phyloP scores from a whole-genome alignment of 2,329 filamentous ascomycete genomes.

The Hymenoscyphus albidus region DNA sequence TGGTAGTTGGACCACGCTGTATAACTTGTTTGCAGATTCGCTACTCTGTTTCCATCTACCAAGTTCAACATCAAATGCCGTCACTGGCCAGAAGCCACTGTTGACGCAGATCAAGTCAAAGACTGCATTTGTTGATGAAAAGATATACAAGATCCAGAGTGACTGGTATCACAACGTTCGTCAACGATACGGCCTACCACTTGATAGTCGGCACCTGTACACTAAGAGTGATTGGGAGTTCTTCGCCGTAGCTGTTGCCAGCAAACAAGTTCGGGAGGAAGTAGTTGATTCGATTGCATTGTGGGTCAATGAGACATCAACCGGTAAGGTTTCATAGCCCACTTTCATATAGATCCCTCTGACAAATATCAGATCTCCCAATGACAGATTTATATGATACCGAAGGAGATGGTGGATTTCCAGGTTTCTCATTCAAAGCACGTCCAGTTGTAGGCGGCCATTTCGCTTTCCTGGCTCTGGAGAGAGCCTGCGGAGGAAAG shows the following conservation, averaged over 20 bases:
- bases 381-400: constrained; percentile 82
- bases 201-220: constrained; percentile 79
- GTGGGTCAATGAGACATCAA: constrained; percentile 82
- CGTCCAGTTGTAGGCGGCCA: constrained; percentile 80
- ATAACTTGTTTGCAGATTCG: constrained; percentile 67
- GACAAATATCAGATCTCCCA: constrained; percentile 53
- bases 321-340: constrained; percentile 42
- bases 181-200: constrained; percentile 76
- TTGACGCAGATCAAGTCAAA: constrained; percentile 21
- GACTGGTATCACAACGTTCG: constrained; percentile 76
- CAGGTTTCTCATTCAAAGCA: constrained; percentile 72
- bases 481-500: constrained; percentile 70
- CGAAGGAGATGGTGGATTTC: constrained; percentile 71
- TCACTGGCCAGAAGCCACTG: constrained; percentile 29
- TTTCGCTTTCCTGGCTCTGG: constrained; percentile 79
- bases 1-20: constrained; percentile 70
- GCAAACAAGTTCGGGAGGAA: constrained; percentile 61
- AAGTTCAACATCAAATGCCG: constrained; percentile 24
- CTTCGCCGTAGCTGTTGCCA: constrained; percentile 77
- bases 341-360: not conserved
- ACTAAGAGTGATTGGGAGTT: constrained; percentile 92
- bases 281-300: constrained; percentile 70
- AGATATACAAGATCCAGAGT: constrained; percentile 75
- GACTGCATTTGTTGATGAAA: constrained; percentile 64
- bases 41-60: constrained; percentile 72